These are phyloP conservation scores for Rhodotorula paludigena DNA, from an alignment of 768 basidiomycete species.

Conservation along the genomic window DNA sequence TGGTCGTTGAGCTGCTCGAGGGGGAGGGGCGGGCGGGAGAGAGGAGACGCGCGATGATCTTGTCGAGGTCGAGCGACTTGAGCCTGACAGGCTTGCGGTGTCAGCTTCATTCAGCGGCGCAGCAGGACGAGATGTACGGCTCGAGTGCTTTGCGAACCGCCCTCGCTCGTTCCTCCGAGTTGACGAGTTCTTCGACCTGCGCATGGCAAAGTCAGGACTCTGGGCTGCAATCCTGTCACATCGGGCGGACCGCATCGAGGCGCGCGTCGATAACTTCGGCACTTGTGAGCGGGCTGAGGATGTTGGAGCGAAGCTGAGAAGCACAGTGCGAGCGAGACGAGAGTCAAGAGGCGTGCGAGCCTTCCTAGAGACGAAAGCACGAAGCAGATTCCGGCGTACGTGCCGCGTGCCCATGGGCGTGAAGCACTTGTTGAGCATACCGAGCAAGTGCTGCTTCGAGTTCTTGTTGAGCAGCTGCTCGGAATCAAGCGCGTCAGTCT, in stretches of 20 bases:
- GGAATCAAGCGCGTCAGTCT: neutral
- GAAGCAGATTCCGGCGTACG: conserved; percentile 47
- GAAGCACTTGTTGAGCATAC: conserved; percentile 63
- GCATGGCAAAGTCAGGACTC: conserved; percentile 10
- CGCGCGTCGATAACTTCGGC: conserved; percentile 62
- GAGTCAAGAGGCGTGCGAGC: neutral
- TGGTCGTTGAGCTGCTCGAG: neutral
- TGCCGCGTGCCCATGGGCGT: conserved; percentile 86
- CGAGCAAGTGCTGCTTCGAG: conserved; percentile 40
- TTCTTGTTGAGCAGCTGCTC: conserved; percentile 35
- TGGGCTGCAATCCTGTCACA: neutral
- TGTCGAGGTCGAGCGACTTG: conserved; percentile 82
- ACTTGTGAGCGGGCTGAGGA: conserved; percentile 40
- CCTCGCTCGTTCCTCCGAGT: conserved; percentile 67
- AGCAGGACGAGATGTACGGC: neutral
- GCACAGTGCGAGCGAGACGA: no score
- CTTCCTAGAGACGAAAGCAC: neutral
- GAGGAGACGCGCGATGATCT: conserved; percentile 56
- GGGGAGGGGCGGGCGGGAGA: neutral
- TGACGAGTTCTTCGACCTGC: conserved; percentile 60
- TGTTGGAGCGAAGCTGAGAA: conserved; percentile 39
- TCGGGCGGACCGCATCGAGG: conserved; percentile 72
- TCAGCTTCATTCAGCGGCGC: neutral
- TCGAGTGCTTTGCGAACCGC: conserved; percentile 66
- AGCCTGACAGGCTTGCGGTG: conserved; percentile 47